Evolutionary conservation across 208 protist species (phyloP).

Genomic region (Porcisia deanei): DNA sequence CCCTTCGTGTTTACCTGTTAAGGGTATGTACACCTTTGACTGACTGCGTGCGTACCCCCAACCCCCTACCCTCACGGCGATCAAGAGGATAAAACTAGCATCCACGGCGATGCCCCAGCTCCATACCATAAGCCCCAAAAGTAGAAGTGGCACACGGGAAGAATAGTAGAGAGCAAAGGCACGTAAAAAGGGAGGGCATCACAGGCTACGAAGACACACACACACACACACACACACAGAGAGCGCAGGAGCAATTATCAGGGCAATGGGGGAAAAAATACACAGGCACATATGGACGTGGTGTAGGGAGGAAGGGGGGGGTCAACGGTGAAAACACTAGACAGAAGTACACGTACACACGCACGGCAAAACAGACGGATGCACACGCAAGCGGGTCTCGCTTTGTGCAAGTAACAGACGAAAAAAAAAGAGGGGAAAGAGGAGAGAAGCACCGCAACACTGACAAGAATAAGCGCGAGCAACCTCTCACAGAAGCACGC

Average conservation of each 20-base stretch:
- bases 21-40: neutral
- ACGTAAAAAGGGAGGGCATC: neutral
- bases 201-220: neutral
- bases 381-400: neutral
- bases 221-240: constrained; percentile 7
- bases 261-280: no score
- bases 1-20: no score
- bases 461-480: no score
- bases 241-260: neutral
- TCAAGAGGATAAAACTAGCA: neutral
- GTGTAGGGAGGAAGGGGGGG: neutral
- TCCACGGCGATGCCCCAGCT: neutral
- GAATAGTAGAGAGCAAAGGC: neutral
- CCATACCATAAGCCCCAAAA: neutral
- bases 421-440: neutral
- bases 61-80: neutral
- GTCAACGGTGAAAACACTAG: neutral
- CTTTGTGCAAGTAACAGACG: neutral
- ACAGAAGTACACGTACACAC: neutral
- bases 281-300: neutral
- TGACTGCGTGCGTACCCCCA: neutral
- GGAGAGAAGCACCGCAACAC: no score
- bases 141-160: neutral
- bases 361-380: neutral
- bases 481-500: constrained; percentile 1